Base-by-base conservation (phyloP, 768 basidiomycete species). In the Mycena galericulata region DNA sequence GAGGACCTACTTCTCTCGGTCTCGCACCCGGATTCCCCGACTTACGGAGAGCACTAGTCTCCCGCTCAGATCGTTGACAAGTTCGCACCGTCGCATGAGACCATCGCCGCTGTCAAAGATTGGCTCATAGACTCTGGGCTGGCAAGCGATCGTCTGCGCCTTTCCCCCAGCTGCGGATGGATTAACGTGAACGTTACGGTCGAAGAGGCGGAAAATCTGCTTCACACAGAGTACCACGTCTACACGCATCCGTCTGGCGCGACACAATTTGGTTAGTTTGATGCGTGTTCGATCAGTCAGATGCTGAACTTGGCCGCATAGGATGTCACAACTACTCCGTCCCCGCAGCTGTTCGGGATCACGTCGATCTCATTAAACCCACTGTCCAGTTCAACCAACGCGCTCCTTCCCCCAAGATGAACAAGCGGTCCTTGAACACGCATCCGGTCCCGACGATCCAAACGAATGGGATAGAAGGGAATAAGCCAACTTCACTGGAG, bases 31-130 rank as follows among this genome's bases (percentile, higher is more conserved):
- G 69, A 75, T 18, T 87, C 86, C 10, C 74, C 78, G 20, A 79
- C 74, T 60, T 87, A 85, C 50, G 86, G 85, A 1, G 78, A 82
- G 34, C 86, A 87, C 62, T 85, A 84, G 83, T 76, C 81, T 1
- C 74, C 85, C 1, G 71, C 68, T 24, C 67, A 78, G 29, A 75
- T 87, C 54, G 81, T 80, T 22, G 75, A 81, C n/a, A 78, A 73
- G 51, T 87, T 87, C 56, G 79, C 83, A 0, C 86, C 86, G 0
- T 79, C 76, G 54, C 53, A 70, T 24, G 76, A 79, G 41, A 80
- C 83, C 0, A 70, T 85, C 15, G 73, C 76, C 3, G 66, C 75
- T 4, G 85, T 86, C 20, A 76, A 73, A 30, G 66, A 63, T 20
- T 87, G 86, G 86, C 74, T 86, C 20, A 46, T 75, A 2, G 75